Evolutionary conservation across 495 filamentous ascomycete species (phyloP).

Genomic region (Baudoinia panamericana): DNA sequence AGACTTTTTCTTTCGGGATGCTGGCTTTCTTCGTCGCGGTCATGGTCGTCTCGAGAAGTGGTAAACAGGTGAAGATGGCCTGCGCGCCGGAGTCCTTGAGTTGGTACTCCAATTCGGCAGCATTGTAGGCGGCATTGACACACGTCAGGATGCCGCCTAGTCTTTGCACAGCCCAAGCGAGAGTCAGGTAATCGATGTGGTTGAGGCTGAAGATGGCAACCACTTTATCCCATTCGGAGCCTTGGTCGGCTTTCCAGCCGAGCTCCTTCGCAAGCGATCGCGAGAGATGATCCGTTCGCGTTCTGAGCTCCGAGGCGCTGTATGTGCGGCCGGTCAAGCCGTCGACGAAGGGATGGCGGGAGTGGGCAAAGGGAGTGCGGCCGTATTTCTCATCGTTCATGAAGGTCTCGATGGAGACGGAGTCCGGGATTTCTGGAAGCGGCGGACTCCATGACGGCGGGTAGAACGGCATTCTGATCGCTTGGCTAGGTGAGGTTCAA

Average conservation of each 20-base stretch:
- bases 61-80: slow-evolving; percentile 65
- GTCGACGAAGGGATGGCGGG: slow-evolving; percentile 67
- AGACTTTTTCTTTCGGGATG: slow-evolving; percentile 60
- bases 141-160: slow-evolving; percentile 64
- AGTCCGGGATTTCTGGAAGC: slow-evolving; percentile 60
- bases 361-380: slow-evolving; percentile 47
- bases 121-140: slow-evolving; percentile 73
- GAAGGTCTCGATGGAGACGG: slow-evolving; percentile 65
- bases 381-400: slow-evolving; percentile 65
- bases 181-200: slow-evolving; percentile 68
- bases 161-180: slow-evolving; percentile 64
- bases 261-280: slow-evolving; percentile 58
- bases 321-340: slow-evolving; percentile 63
- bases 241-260: slow-evolving; percentile 60
- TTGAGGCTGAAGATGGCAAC: slow-evolving; percentile 66
- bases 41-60: slow-evolving; percentile 56
- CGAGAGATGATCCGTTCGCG: slow-evolving; percentile 57
- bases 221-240: slow-evolving; percentile 79
- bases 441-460: slow-evolving; percentile 55
- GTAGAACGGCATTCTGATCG: slow-evolving; percentile 57
- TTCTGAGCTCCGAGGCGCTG: slow-evolving; percentile 49
- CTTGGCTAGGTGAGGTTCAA: neutral
- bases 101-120: slow-evolving; percentile 64
- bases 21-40: slow-evolving; percentile 53
- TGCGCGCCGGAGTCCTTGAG: slow-evolving; percentile 62